These are phyloP conservation scores for Isoetes engelmannii DNA, from an alignment of 83 land plant genomes.

Conservation along the genomic window DNA sequence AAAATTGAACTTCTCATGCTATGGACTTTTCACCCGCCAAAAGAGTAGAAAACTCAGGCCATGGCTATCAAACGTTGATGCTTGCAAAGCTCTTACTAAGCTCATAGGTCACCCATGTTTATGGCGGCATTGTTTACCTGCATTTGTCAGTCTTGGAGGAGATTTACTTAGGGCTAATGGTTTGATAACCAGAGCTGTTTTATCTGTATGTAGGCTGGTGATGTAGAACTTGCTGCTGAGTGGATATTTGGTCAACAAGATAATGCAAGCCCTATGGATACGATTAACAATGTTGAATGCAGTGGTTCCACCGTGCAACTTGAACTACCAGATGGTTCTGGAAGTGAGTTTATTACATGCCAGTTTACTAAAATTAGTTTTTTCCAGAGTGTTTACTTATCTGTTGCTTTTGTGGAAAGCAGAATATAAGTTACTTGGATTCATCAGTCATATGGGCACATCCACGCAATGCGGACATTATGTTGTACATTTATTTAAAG, in stretches of 20 bases:
- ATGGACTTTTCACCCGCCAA: no score
- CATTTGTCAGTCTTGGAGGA: no score
- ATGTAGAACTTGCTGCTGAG: constrained; percentile 88
- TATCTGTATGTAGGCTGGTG: constrained; percentile 53
- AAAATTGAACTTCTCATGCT: no score
- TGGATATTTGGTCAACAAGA: constrained; percentile 90
- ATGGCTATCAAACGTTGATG: no score
- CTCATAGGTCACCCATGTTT: no score
- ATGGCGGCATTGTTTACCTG: no score
- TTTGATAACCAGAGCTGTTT: neutral
- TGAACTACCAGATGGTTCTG: constrained; percentile 79
- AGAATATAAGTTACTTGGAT: constrained; percentile 81
- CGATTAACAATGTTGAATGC: constrained; percentile 45
- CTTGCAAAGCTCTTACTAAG: no score
- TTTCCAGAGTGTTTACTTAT: neutral
- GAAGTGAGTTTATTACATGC: constrained; percentile 46
- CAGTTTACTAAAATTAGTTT: neutral
- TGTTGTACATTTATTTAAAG: constrained; percentile 86
- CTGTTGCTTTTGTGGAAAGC: constrained; percentile 18
- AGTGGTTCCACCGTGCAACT: constrained; percentile 14
- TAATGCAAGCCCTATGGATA: constrained; percentile 43
- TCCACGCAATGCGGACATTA: constrained; percentile 98
- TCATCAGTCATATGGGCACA: constrained; percentile 96
- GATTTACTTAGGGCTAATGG: no score
- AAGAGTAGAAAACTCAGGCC: no score